Percentiles rank a stretch among this genome's conserved stretches.
Conservation (phyloP, 2,329 filamentous ascomycete genomes). For the Cercospora brassicicola region DNA sequence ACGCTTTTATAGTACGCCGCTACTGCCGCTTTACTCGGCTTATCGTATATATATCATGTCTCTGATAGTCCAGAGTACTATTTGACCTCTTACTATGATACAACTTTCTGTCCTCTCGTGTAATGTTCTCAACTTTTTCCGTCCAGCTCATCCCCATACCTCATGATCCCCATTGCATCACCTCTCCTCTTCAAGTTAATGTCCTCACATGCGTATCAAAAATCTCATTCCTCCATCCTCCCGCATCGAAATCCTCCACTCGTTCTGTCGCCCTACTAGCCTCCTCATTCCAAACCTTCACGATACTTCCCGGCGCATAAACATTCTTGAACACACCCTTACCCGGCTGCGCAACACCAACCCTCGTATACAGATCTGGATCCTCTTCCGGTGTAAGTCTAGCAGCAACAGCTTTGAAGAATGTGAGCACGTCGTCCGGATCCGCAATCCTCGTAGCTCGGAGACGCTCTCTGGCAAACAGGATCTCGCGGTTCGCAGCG, state of each 20-base stretch:
- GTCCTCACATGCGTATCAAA: constrained; percentile 54
- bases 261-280: constrained; percentile 67
- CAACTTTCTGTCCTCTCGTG: too few relatives aligned
- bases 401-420: constrained; percentile 78
- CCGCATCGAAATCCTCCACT: constrained; percentile 69
- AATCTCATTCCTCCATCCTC: constrained; percentile 82
- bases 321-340: constrained; percentile 74
- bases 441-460: constrained; percentile 81
- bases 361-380: constrained; percentile 71
- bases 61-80: too few relatives aligned
- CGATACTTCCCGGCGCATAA: constrained; percentile 85
- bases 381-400: constrained; percentile 70
- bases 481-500: constrained; percentile 76
- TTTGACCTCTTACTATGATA: too few relatives aligned
- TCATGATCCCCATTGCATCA: too few relatives aligned
- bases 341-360: constrained; percentile 66
- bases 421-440: constrained; percentile 76
- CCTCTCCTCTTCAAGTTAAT: constrained; percentile 23
- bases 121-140: too few relatives aligned
- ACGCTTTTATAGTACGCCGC: too few relatives aligned
- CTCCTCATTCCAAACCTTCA: constrained; percentile 86
- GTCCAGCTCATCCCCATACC: too few relatives aligned
- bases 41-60: too few relatives aligned
- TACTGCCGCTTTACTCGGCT: too few relatives aligned
- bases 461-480: constrained; percentile 83